A percentile compares a stretch with the other conserved stretches of the same genome.
Evolutionary conservation across 1,284 basidiomycete species (phyloP).

Genomic region (Lentinula novae-zelandiae): DNA sequence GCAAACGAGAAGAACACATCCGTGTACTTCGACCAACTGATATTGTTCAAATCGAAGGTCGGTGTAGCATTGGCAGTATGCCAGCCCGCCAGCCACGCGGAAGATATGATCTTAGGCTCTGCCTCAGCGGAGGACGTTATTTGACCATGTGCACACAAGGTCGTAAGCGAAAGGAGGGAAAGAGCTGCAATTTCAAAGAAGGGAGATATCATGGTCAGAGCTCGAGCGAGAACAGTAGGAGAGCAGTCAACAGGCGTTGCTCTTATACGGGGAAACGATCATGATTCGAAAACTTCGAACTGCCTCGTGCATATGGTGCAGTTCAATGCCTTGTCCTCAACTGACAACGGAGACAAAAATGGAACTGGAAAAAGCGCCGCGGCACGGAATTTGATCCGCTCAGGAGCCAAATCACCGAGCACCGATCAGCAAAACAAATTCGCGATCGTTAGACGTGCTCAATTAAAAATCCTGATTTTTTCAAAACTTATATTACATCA

Average conservation of each 20-base stretch:
- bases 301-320: not conserved
- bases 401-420: not conserved
- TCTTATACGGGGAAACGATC: not conserved
- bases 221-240: not conserved
- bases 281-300: not conserved
- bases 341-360: not conserved
- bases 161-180: not conserved
- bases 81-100: slow-evolving; percentile 29
- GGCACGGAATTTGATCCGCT: not conserved
- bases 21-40: slow-evolving; percentile 38
- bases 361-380: not conserved
- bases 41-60: slow-evolving; percentile 20
- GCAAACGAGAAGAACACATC: slow-evolving; percentile 40
- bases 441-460: too few relatives aligned
- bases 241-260: not conserved
- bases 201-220: not conserved
- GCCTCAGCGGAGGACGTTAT: not conserved
- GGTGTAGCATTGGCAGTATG: slow-evolving; percentile 23
- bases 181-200: not conserved
- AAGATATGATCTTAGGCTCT: slow-evolving; percentile 15
- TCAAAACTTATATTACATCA: too few relatives aligned
- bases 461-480: too few relatives aligned
- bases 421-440: not conserved
- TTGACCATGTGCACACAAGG: not conserved
- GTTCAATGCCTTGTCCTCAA: not conserved